Conservation (phyloP, 495 filamentous ascomycete species). For the Apiosordaria backusii region DNA sequence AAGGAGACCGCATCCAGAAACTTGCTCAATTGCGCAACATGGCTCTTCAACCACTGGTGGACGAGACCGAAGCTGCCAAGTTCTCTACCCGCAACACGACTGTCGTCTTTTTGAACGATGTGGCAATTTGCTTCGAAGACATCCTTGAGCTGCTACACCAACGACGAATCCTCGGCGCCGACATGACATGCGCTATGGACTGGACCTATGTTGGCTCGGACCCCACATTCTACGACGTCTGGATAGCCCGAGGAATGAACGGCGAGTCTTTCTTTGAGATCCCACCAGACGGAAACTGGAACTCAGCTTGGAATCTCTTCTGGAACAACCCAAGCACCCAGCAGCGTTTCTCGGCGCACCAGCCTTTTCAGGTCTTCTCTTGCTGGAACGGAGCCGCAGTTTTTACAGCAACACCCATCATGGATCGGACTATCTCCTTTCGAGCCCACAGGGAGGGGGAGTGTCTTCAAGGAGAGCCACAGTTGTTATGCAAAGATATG, state of each 20-base stretch:
- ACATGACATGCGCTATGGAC: constrained; percentile 55
- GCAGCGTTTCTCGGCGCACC: constrained; percentile 23
- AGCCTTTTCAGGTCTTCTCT: constrained; percentile 52
- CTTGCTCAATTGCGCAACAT: constrained; percentile 46
- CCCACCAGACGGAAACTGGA: constrained; percentile 42
- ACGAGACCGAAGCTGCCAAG: constrained; percentile 10
- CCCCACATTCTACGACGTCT: constrained; percentile 51
- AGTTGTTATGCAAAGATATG: constrained; percentile 49
- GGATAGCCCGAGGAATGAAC: constrained; percentile 46
- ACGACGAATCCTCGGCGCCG: constrained; percentile 38
- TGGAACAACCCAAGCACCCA: constrained; percentile 37
- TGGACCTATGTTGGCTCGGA: constrained; percentile 41
- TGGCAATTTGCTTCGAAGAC: constrained; percentile 50
- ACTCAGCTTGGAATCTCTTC: constrained; percentile 44
- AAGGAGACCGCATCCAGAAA: constrained; percentile 35
- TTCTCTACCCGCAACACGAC: constrained; percentile 32
- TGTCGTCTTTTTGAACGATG: constrained; percentile 50
- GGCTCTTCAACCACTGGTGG: constrained; percentile 38
- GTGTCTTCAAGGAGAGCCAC: constrained; percentile 47
- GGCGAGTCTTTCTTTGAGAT: constrained; percentile 53
- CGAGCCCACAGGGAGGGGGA: constrained; percentile 36
- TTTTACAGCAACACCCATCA: constrained; percentile 26
- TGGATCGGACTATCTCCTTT: constrained; percentile 37
- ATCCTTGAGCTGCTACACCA: constrained; percentile 52
- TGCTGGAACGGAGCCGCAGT: constrained; percentile 52